Percentiles rank a stretch among this genome's conserved stretches.
Evolutionary conservation across 495 filamentous ascomycete species (phyloP).

Genomic region (Astrothelium macrocarpum): DNA sequence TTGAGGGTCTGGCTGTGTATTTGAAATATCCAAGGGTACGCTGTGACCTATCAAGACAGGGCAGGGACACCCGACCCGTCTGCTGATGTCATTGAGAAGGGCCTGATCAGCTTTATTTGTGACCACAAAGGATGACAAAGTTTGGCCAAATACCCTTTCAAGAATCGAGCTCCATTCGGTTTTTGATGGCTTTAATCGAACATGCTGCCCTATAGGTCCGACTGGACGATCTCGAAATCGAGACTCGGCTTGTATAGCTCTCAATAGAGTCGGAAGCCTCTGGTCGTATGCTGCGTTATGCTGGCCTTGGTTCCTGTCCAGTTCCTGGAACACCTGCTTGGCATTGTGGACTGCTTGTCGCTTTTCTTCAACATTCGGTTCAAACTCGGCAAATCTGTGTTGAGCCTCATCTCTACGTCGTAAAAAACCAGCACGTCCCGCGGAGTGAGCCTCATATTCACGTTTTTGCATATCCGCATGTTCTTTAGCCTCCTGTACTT

Average conservation of each 20-base stretch:
- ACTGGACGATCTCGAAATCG: slow-evolving; percentile 63
- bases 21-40: slow-evolving; percentile 48
- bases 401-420: slow-evolving; percentile 33
- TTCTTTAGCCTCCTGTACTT: slow-evolving; percentile 43
- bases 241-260: slow-evolving; percentile 53
- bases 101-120: slow-evolving; percentile 59
- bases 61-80: slow-evolving; percentile 43
- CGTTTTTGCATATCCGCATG: slow-evolving; percentile 37
- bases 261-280: slow-evolving; percentile 53
- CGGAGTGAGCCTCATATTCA: slow-evolving; percentile 31
- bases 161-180: slow-evolving; percentile 70
- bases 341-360: slow-evolving; percentile 35
- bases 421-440: slow-evolving; percentile 26
- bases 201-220: slow-evolving; percentile 70
- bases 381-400: slow-evolving; percentile 29
- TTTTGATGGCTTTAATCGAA: slow-evolving; percentile 52
- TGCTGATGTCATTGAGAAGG: slow-evolving; percentile 54
- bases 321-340: slow-evolving; percentile 38
- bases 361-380: slow-evolving; percentile 10
- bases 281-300: slow-evolving; percentile 47
- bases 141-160: slow-evolving; percentile 58
- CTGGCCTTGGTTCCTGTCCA: slow-evolving; percentile 45
- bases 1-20: slow-evolving; percentile 59
- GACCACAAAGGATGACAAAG: slow-evolving; percentile 69
- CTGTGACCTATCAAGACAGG: slow-evolving; percentile 58